Evolutionary conservation across 352 stramenopile genomes (phyloP), one percentile per base, ranked within the genome.

Genomic region (Phytophthora ramorum): DNA sequence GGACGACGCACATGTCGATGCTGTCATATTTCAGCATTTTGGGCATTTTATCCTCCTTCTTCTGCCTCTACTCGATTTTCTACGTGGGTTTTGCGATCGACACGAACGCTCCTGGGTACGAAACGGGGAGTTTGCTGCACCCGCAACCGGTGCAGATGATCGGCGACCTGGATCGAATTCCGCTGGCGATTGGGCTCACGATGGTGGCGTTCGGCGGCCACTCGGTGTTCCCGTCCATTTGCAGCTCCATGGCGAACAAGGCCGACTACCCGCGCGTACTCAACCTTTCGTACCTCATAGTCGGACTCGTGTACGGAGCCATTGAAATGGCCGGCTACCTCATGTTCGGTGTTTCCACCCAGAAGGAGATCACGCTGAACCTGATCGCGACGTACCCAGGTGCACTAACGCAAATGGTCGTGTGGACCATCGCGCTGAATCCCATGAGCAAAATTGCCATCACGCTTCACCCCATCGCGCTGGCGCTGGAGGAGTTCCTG

Each of bases 161-260:
- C 43, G 84, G 79, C 8, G 81, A 91, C 55, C 32, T 52, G 22
- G 83, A 95, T 16, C 81, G 83, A 8, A 89, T 93, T 38, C 84
- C 88, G 30, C 68, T 95, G 8, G 69, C 83, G 16, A 96, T 96
- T 65, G 89, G 89, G 3, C 77, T 96, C 12, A 91, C 85, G 3
- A 95, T 95, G 83, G 89, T 96, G 30, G 87, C 87, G 34, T 96
- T 96, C 35, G 89, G 86, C 12, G 89, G 89, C 30, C 89, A 96
- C 74, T 94, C 87, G 24, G 85, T 94, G 30, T 96, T 96, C 66
- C 89, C 86, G n/a, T 92, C 84, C n/a, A 96, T 96, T 55, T 95
- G 90, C 63, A 89, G 80, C 69, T 95, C 89, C 41, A 85, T 96
- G 73, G 63, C 71, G 6, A 78, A 92, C 64, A 77, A 78, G 26